Conservation (phyloP, 2,329 filamentous ascomycete genomes). For the Acrocalymma vagum region DNA sequence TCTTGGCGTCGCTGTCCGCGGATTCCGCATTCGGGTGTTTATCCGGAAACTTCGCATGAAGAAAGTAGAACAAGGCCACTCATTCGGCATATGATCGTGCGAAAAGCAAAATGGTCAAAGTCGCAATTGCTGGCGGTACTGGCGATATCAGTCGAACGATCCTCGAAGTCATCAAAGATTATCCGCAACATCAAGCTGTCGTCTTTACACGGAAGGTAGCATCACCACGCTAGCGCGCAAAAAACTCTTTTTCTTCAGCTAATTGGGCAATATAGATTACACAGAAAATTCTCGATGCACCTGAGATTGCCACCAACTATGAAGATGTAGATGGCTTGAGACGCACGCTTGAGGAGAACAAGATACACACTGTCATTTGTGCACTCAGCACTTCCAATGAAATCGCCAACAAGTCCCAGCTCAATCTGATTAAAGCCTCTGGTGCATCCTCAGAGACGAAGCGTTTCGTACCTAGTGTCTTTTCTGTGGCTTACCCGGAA, state of each 20-base stretch:
- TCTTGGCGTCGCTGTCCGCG: no score
- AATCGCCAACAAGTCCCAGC: slow-evolving; percentile 25
- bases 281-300: no score
- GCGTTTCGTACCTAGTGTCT: slow-evolving; percentile 24
- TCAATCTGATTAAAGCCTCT: slow-evolving; percentile 20
- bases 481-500: no score
- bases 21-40: no score
- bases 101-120: slow-evolving; percentile 49
- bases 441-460: slow-evolving; percentile 15
- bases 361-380: slow-evolving; percentile 57
- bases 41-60: no score
- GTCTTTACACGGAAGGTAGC: slow-evolving; percentile 55
- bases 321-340: slow-evolving; percentile 35
- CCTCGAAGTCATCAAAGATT: slow-evolving; percentile 52
- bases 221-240: background rate
- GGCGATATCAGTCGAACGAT: slow-evolving; percentile 57
- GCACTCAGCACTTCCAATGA: slow-evolving; percentile 44
- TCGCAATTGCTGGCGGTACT: slow-evolving; percentile 59
- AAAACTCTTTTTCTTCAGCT: background rate
- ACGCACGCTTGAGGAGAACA: slow-evolving; percentile 44
- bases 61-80: no score
- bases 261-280: no score
- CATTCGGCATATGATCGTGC: no score
- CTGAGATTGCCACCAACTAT: slow-evolving; percentile 48
- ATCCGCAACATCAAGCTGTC: slow-evolving; percentile 48